Percentiles rank a stretch among this genome's conserved stretches.
Conservation (phyloP, 2,329 filamentous ascomycete species). For the Colletotrichum sp. region DNA sequence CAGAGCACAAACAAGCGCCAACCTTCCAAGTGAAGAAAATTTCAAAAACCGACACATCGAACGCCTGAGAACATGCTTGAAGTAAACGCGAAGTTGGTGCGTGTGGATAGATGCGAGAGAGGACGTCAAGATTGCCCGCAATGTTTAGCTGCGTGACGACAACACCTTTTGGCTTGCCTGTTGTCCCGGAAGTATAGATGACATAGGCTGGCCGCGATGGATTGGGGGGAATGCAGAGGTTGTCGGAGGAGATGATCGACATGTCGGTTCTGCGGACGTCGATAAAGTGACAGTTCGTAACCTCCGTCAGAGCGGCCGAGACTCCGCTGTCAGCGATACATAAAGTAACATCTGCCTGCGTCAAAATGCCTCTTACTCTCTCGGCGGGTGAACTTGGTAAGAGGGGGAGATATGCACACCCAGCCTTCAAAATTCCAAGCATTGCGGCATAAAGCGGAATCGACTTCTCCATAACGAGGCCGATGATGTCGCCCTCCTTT, state of each 20-base stretch:
- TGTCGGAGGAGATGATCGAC: conserved; percentile 33
- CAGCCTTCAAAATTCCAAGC: conserved; percentile 75
- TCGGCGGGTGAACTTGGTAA: conserved; percentile 72
- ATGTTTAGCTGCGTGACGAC: conserved; percentile 79
- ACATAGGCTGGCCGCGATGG: conserved; percentile 71
- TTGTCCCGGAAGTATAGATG: conserved; percentile 85
- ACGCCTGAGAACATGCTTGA: conserved; percentile 84
- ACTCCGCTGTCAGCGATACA: conserved; percentile 47
- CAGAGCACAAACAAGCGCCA: conserved; percentile 81
- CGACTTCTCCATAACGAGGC: conserved; percentile 80
- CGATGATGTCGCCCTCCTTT: conserved; percentile 63
- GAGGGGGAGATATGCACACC: conserved; percentile 81
- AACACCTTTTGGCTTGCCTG: conserved; percentile 81
- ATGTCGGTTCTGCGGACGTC: conserved; percentile 37
- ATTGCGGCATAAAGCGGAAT: conserved; percentile 75
- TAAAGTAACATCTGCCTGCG: conserved; percentile 57
- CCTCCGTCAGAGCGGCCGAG: conserved; percentile 6
- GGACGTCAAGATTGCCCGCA: conserved; percentile 73
- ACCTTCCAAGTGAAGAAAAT: conserved; percentile 85
- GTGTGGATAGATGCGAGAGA: conserved; percentile 71
- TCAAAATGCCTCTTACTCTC: conserved; percentile 66
- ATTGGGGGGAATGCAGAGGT: conserved; percentile 42
- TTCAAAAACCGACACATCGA: conserved; percentile 89
- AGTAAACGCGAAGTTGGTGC: conserved; percentile 63
- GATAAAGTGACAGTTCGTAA: conserved; percentile 29